Conservation (phyloP, 1,139 yeast species). For the Nakaseomyces sp. region DNA sequence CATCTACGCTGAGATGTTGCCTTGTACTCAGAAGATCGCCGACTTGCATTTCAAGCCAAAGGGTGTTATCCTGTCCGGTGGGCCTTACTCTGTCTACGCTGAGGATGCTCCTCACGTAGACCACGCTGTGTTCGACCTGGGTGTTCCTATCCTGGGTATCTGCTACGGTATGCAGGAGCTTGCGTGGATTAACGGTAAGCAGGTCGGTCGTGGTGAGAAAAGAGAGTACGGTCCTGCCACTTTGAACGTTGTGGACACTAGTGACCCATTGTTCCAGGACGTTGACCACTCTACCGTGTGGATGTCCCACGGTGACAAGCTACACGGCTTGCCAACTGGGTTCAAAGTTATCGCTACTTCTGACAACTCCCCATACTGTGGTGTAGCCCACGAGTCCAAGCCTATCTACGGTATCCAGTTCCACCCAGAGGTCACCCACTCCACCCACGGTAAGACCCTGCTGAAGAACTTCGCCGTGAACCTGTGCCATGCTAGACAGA, state of each 20-base stretch:
- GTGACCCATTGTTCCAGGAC: conserved; percentile 70
- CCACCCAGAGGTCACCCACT: conserved; percentile 99
- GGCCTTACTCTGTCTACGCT: conserved; percentile 96
- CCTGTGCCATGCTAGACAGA: conserved; percentile 77
- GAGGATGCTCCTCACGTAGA: conserved; percentile 97
- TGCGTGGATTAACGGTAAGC: conserved; percentile 96
- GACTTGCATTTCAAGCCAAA: conserved; percentile 92
- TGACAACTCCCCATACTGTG: conserved; percentile 92
- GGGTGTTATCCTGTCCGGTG: conserved; percentile 94
- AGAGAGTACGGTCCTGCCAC: conserved; percentile 98
- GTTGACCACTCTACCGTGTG: conserved; percentile 88
- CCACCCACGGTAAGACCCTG: conserved; percentile 78
- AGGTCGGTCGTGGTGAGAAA: conserved; percentile 93
- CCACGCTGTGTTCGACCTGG: conserved; percentile 79
- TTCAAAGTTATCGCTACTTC: conserved; percentile 86
- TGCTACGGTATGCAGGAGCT: conserved; percentile 99
- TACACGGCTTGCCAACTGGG: conserved; percentile 82
- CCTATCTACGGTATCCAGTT: conserved; percentile 90
- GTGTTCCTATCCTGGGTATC: conserved; percentile 92
- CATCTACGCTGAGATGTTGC: conserved; percentile 98
- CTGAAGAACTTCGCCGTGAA: conserved; percentile 87
- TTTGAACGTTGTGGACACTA: conserved; percentile 59
- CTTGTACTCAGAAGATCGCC: conserved; percentile 92
- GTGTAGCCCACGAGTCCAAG: conserved; percentile 68
- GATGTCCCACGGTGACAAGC: conserved; percentile 99